Evolutionary conservation across 106 monocot species (phyloP).

Genomic region (Allium cepa): DNA sequence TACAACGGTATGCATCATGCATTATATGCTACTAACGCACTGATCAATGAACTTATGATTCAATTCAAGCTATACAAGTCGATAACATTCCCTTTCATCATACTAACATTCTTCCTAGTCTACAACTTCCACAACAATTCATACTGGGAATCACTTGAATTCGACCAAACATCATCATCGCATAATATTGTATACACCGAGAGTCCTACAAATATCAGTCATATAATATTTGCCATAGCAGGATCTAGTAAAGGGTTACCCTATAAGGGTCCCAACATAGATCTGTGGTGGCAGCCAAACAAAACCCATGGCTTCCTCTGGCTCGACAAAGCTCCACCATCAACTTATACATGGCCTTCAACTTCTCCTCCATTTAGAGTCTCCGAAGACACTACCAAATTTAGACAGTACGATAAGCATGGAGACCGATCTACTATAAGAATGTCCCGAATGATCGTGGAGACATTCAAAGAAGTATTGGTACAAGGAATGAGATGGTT

Average conservation of each 20-base stretch:
- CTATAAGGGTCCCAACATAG: background rate
- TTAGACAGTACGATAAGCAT: constrained; percentile 6
- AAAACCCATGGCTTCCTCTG: constrained; percentile 4
- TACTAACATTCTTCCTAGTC: constrained; percentile 1
- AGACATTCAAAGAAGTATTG: background rate
- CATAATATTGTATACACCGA: background rate
- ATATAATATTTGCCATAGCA: background rate
- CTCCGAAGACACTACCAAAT: constrained; percentile 1
- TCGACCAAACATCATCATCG: background rate
- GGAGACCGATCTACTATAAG: constrained; percentile 1
- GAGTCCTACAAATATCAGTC: constrained; percentile 3
- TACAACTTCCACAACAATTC: background rate
- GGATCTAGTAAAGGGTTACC: background rate
- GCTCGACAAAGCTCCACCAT: constrained; percentile 2
- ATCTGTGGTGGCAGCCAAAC: constrained; percentile 10
- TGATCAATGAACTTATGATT: background rate
- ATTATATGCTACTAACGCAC: too few relatives aligned
- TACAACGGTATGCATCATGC: too few relatives aligned
- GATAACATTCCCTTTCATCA: background rate
- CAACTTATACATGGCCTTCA: constrained; percentile 4
- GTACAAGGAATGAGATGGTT: constrained; percentile 6
- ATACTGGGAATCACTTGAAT: background rate
- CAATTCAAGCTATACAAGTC: background rate
- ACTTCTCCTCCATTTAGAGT: constrained; percentile 9
- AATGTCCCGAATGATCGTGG: constrained; percentile 4